Base-by-base conservation (phyloP, 2,329 filamentous ascomycete genomes). In the Ceratocystis destructans region DNA sequence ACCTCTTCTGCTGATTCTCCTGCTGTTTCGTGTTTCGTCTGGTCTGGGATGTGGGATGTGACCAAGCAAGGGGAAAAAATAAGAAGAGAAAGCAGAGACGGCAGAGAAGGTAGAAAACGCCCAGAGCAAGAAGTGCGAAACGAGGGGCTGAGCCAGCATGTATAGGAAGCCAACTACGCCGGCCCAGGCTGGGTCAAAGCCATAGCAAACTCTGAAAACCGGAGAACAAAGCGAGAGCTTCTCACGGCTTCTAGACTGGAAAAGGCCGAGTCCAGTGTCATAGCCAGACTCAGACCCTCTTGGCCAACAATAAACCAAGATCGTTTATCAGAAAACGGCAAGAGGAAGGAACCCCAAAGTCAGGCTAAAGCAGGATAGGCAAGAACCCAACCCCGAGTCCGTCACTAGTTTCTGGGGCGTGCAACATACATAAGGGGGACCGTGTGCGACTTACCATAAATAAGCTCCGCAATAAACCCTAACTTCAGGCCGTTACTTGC, bases 381-480 rank as follows among this genome's bases (percentile, higher is more conserved):
- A 59, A 37, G 55, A 59, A 37, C 55, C 55, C 10, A 59, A n/a
- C 15, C 55, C 55, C 55, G 25, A 59, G 55, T 59, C 55, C 28
- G 33, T 59, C 55, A 31, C 31, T 59, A 37, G 17, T n/a, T n/a
- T n/a, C 20, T n/a, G 25, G 12, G 12, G 22, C 22, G 22, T 59
- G 28, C 15, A 59, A 53, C 48, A 53, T 48, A 20, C 17, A 55
- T 33, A 37, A 57, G 17, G 55, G 28, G 55, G 55, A n/a, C 55
- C 31, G 55, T 59, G 55, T 59, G 33, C 55, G 28, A 59, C 55
- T 59, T 59, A 59, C 55, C 55, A n/a, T 37, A 59, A 59, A 59
- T 37, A 59, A 25, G 55, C 15, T 37, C 55, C 15, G 28, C n/a
- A 7, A 25, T 1, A 59, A 59, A 59, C 55, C 55, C 31, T 59